phyloP scores from a whole-genome alignment of 495 filamentous ascomycete species.

The Xylaria sp. region DNA sequence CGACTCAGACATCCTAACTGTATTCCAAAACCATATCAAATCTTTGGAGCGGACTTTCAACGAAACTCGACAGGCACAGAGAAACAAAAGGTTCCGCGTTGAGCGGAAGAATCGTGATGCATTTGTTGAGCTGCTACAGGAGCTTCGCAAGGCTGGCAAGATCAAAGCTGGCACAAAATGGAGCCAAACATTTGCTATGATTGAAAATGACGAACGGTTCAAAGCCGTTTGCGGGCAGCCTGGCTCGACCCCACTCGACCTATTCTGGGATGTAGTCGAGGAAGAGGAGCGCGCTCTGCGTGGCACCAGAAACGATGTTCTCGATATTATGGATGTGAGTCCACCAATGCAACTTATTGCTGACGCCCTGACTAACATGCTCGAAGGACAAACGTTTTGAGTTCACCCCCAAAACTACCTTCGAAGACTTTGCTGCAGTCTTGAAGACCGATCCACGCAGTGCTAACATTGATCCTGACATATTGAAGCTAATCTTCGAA shows the following conservation, averaged over 20 bases:
- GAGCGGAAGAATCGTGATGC: constrained; percentile 86
- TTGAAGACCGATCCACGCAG: constrained; percentile 85
- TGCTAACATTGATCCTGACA: constrained; percentile 78
- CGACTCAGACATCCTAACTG: constrained; percentile 88
- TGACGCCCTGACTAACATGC: constrained; percentile 35
- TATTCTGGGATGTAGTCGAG: constrained; percentile 97
- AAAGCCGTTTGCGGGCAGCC: constrained; percentile 82
- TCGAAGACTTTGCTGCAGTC: constrained; percentile 81
- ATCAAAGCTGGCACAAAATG: constrained; percentile 93
- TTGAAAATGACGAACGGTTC: constrained; percentile 85
- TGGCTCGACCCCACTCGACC: constrained; percentile 89
- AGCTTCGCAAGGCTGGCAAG: constrained; percentile 76
- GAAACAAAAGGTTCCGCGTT: constrained; percentile 75
- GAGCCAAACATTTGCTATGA: constrained; percentile 78
- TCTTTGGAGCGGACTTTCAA: constrained; percentile 88
- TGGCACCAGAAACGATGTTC: constrained; percentile 79
- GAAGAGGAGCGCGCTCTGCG: constrained; percentile 89
- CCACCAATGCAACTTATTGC: not conserved
- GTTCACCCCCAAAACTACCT: constrained; percentile 81
- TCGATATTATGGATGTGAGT: constrained; percentile 90
- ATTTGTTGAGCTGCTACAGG: constrained; percentile 74
- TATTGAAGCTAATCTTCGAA: constrained; percentile 79
- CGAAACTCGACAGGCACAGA: constrained; percentile 85
- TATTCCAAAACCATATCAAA: constrained; percentile 95
- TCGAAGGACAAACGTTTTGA: constrained; percentile 86